Percentiles rank a stretch among this genome's conserved stretches.
These are phyloP conservation scores for Nannizziopsis arthrosporioides DNA, from an alignment of 2,329 filamentous ascomycete species.

Conservation along the genomic window DNA sequence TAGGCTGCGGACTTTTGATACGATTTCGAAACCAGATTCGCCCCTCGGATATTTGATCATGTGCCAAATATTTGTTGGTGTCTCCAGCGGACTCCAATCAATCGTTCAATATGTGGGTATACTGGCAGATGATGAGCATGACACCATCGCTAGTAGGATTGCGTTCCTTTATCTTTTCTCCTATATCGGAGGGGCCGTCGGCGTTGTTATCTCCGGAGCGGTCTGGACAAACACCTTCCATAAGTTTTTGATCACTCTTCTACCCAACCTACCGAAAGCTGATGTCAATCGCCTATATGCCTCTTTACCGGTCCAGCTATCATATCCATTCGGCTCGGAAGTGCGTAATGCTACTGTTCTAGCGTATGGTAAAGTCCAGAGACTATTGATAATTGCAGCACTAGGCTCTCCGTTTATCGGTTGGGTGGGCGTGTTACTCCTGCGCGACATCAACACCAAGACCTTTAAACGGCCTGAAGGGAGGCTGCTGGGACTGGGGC, in stretches of 20 bases:
- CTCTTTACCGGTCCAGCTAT: conserved; percentile 15
- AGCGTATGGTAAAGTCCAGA: conserved; percentile 38
- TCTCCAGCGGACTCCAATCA: conserved; percentile 41
- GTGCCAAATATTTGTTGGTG: conserved; percentile 42
- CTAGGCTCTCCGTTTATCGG: not conserved
- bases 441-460: not conserved
- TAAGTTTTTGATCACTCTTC: conserved; percentile 7
- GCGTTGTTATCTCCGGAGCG: conserved; percentile 19
- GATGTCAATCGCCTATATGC: conserved; percentile 17
- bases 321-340: conserved; percentile 31
- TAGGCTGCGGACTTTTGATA: conserved; percentile 43
- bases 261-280: conserved; percentile 14
- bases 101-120: conserved; percentile 45
- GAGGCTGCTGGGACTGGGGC: too few relatives aligned
- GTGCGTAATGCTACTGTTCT: conserved; percentile 34
- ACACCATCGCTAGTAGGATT: conserved; percentile 36
- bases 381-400: conserved; percentile 28
- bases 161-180: conserved; percentile 19
- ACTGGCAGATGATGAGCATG: conserved; percentile 41
- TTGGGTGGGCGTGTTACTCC: not conserved
- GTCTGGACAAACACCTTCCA: conserved; percentile 23
- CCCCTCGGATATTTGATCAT: conserved; percentile 41
- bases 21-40: conserved; percentile 38
- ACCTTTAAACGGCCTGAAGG: too few relatives aligned
- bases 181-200: conserved; percentile 22